Base-by-base conservation (phyloP, 371 early-diverging fungal species). In the Actinomortierella wolfii region DNA sequence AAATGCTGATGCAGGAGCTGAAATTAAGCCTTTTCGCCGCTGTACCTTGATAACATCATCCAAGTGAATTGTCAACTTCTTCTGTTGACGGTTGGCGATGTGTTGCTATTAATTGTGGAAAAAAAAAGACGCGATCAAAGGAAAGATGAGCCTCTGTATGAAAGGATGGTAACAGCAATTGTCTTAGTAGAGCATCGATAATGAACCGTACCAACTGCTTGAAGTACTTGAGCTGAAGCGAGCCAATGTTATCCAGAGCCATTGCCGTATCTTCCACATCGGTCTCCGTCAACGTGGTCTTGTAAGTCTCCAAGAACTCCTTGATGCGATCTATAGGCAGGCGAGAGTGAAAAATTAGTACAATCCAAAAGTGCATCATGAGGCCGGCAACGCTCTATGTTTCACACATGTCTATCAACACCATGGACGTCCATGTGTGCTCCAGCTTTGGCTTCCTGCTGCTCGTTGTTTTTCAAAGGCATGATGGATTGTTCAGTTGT, bases 1-100 rank as follows among this genome's bases (percentile, higher is more conserved):
- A n/a, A n/a, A n/a, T n/a, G n/a, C n/a, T n/a, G n/a, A n/a, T n/a
- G n/a, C n/a, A n/a, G n/a, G n/a, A 29, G 76, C 61, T 39, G 50
- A 18, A 34, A 34, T 57, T 4, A 71, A 73, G 48, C 80, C 81
- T 55, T 80, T 78, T 7, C 25, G 2, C 15, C 34, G 34, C 34
- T 34, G 34, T 77, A 78, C 84, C 60, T 71, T 59, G 60, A 80
- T 67, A 69, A 89, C 65, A 76, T 89, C 85, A 65, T 89, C 84
- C 25, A 88, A 61, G 50, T 90, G 88, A 52, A 89, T 50, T 15
- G 79, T 75, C 34, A 88, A 54, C 49, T 79, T 79, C 54, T 80
- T 78, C 53, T 81, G 67, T 60, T 85, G 79, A 53, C 86, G 81
- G 61, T 88, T 83, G 28, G 85, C 82, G 47, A 88, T 73, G 53